Percentiles rank a stretch among this genome's conserved stretches.
These are phyloP conservation scores for Cutaneotrichosporon arboriforme DNA, from an alignment of 1,284 basidiomycete genomes.

Conservation along the genomic window DNA sequence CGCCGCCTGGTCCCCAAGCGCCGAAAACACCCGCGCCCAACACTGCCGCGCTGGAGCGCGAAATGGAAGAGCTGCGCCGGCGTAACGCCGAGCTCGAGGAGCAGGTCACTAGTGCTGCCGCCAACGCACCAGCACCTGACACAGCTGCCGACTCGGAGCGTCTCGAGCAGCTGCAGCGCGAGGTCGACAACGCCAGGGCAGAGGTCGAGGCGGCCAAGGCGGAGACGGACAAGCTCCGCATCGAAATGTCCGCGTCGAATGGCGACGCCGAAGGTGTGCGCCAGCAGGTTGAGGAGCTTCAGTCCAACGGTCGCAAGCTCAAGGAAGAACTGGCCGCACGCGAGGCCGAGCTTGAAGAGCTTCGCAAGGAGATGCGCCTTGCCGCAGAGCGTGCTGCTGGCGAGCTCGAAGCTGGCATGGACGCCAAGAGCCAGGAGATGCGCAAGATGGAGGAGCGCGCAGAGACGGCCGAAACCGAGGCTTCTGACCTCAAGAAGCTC, in stretches of 20 bases:
- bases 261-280: constrained; percentile 38
- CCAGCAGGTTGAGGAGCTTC: constrained; percentile 31
- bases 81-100: constrained; percentile 37
- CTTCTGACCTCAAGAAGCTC: constrained; percentile 33
- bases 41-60: constrained; percentile 35
- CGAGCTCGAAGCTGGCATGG: constrained; percentile 47
- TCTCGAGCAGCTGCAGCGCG: constrained; percentile 24
- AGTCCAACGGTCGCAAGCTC: constrained; percentile 28
- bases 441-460: constrained; percentile 36
- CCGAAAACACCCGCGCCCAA: constrained; percentile 8
- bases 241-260: constrained; percentile 32
- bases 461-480: constrained; percentile 34
- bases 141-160: neutral
- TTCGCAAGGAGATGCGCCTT: constrained; percentile 40
- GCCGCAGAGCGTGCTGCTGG: constrained; percentile 35
- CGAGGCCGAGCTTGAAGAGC: constrained; percentile 33
- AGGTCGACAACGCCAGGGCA: constrained; percentile 24
- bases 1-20: constrained; percentile 44
- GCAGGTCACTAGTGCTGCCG: constrained; percentile 2
- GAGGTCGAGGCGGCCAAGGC: constrained; percentile 27
- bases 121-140: neutral
- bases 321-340: constrained; percentile 28
- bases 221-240: constrained; percentile 30
- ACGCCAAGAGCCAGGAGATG: constrained; percentile 45
- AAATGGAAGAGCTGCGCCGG: constrained; percentile 32